A percentile compares a stretch with the other conserved stretches of the same genome.
Evolutionary conservation across 2,329 filamentous ascomycete genomes (phyloP).

Genomic region (Emergomyces pasteurianus): DNA sequence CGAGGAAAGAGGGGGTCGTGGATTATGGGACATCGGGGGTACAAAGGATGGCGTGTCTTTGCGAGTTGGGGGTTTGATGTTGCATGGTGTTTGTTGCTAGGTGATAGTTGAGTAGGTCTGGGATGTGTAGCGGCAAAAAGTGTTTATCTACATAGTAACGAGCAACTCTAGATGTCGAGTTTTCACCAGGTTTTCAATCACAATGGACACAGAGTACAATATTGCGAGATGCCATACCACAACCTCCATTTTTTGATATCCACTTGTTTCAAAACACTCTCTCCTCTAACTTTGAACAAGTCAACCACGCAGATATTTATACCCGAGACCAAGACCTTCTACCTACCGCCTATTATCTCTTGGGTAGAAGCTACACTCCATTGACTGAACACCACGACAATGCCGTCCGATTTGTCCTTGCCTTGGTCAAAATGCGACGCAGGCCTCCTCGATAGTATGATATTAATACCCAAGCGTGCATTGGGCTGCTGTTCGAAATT

Average conservation of each 20-base stretch:
- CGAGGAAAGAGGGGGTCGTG: neutral
- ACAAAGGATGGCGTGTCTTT: neutral
- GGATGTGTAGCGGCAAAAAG: neutral
- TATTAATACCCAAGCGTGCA: neutral
- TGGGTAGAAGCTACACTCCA: neutral
- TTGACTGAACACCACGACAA: neutral
- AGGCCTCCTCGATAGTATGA: conserved; percentile 4
- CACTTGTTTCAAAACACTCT: neutral
- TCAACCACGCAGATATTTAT: neutral
- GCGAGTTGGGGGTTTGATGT: neutral
- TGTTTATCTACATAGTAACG: neutral
- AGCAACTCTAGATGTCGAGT: neutral
- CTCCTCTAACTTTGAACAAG: neutral
- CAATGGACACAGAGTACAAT: neutral
- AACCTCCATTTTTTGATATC: neutral
- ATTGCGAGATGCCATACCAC: neutral
- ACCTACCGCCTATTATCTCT: neutral
- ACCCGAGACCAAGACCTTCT: neutral
- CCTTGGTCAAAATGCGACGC: conserved; percentile 4
- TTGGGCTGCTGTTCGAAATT: neutral
- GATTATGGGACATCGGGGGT: neutral
- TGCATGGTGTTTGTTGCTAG: neutral
- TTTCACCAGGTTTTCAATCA: no score
- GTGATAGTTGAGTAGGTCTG: neutral
- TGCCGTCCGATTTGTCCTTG: neutral